These are phyloP conservation scores for Penicillium arizonense DNA, from an alignment of 495 filamentous ascomycete genomes.

Conservation along the genomic window DNA sequence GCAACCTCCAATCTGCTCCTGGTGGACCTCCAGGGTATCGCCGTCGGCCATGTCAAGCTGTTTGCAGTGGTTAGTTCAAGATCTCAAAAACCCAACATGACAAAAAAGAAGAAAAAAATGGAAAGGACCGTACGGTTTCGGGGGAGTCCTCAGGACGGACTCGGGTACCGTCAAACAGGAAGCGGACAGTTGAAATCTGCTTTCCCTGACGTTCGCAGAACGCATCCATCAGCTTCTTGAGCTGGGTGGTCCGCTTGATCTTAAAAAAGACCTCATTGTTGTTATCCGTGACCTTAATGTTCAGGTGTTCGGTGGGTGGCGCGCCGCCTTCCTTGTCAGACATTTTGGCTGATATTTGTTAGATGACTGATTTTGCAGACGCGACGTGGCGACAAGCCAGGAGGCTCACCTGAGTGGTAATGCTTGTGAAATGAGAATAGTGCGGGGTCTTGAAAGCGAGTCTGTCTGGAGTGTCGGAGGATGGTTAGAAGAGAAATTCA, in stretches of 20 bases:
- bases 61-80: constrained; percentile 8
- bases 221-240: constrained; percentile 98
- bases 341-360: constrained; percentile 14
- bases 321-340: constrained; percentile 47
- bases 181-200: constrained; percentile 76
- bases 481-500: background rate
- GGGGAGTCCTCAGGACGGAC: constrained; percentile 89
- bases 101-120: background rate
- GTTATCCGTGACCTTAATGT: constrained; percentile 99
- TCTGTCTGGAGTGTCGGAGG: background rate
- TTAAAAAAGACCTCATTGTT: constrained; percentile 99
- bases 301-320: constrained; percentile 77
- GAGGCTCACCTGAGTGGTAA: constrained; percentile 9
- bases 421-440: background rate
- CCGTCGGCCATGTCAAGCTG: constrained; percentile 97
- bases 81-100: background rate
- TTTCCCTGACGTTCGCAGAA: constrained; percentile 98
- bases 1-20: constrained; percentile 90
- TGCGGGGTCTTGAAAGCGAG: background rate
- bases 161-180: constrained; percentile 91
- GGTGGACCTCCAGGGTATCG: constrained; percentile 95
- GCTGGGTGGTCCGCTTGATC: constrained; percentile 94
- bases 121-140: constrained; percentile 69
- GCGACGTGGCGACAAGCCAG: background rate
- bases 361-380: background rate